Conservation (phyloP, 139 green algal genomes). For the Medakamo hakoo region DNA sequence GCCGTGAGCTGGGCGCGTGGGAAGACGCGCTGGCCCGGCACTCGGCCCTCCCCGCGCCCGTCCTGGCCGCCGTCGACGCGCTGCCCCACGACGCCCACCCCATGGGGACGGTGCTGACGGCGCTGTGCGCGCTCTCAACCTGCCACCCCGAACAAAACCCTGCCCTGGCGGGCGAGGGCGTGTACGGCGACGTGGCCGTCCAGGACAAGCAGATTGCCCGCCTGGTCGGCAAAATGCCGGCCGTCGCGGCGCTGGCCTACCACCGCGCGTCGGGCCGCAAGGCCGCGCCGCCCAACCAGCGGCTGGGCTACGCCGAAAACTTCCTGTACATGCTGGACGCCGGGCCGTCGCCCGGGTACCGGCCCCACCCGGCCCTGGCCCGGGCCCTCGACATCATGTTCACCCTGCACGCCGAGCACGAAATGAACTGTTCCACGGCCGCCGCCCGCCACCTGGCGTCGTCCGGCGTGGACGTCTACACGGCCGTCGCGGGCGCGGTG, state of each 20-base stretch:
- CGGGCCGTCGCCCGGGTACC: slow-evolving; percentile 43
- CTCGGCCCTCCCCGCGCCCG: slow-evolving; percentile 53
- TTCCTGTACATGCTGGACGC: slow-evolving; percentile 98
- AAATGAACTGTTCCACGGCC: slow-evolving; percentile 95
- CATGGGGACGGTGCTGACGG: slow-evolving; percentile 78
- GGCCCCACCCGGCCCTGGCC: slow-evolving; percentile 66
- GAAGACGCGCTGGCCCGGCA: slow-evolving; percentile 71
- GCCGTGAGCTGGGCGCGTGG: slow-evolving; percentile 36
- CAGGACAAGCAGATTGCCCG: slow-evolving; percentile 95
- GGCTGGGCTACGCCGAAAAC: slow-evolving; percentile 82
- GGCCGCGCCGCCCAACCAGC: slow-evolving; percentile 57
- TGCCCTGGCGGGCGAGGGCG: slow-evolving; percentile 65
- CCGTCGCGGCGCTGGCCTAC: slow-evolving; percentile 82
- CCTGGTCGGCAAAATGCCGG: slow-evolving; percentile 73
- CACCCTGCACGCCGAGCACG: slow-evolving; percentile 94
- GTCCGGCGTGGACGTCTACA: slow-evolving; percentile 92
- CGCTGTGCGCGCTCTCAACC: slow-evolving; percentile 57
- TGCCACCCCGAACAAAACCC: slow-evolving; percentile 89
- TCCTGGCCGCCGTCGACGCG: slow-evolving; percentile 46
- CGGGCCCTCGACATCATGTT: slow-evolving; percentile 89
- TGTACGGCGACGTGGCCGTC: slow-evolving; percentile 77
- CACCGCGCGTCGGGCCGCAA: slow-evolving; percentile 73
- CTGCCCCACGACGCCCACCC: slow-evolving; percentile 88
- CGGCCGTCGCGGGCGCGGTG: slow-evolving; percentile 44
- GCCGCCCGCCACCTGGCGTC: slow-evolving; percentile 63